Evolutionary conservation across 306 rosid genomes (phyloP).

Genomic region (Geum urbanum): DNA sequence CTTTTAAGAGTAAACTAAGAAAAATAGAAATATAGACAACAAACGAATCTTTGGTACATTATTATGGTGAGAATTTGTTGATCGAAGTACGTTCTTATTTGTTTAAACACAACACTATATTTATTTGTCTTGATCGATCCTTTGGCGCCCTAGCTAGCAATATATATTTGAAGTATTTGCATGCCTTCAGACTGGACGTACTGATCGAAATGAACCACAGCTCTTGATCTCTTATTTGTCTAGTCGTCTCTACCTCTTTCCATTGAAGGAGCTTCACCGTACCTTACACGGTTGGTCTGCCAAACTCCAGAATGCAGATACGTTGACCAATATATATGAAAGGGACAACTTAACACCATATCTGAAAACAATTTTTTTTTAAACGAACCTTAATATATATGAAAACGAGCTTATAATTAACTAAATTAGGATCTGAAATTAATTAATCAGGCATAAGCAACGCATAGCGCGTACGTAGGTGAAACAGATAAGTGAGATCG

Average conservation of each 20-base stretch:
- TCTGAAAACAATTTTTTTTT: no score
- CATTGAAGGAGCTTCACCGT: not conserved
- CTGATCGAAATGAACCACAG: no score
- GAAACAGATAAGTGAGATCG: no score
- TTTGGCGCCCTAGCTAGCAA: not conserved
- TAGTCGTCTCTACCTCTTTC: not conserved
- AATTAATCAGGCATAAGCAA: no score
- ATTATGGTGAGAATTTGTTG: not conserved
- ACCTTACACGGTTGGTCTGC: not conserved
- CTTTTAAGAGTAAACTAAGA: not conserved
- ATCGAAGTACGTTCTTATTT: not conserved
- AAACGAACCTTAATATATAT: no score
- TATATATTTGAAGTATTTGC: not conserved
- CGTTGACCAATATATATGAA: not conserved
- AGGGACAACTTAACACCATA: not conserved
- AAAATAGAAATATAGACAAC: not conserved
- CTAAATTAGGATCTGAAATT: no score
- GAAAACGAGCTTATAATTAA: no score
- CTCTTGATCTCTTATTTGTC: no score
- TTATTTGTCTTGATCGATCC: not conserved
- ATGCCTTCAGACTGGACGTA: not conserved
- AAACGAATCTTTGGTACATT: constrained; percentile 7
- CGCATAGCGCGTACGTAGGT: no score
- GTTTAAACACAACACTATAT: not conserved
- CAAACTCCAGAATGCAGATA: constrained; percentile 8